Percentiles rank a stretch among this genome's conserved stretches.
These are phyloP conservation scores for Xylariaceae sp. DNA, from an alignment of 2,329 filamentous ascomycete genomes.

Conservation along the genomic window DNA sequence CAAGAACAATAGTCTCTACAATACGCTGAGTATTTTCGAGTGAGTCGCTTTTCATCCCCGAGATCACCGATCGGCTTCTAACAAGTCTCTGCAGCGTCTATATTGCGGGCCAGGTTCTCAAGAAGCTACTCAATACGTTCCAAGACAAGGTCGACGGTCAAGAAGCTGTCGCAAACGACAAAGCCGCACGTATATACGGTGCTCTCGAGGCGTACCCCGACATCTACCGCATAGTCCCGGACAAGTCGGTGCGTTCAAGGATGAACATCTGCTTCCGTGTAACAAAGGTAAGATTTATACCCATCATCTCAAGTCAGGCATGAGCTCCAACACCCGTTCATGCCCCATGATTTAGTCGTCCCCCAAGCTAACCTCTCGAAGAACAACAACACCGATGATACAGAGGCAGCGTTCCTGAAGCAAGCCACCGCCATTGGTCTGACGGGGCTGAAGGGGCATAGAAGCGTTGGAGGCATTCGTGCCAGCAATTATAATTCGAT, in stretches of 20 bases:
- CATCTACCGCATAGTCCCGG: constrained; percentile 73
- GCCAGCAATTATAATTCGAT: constrained; percentile 90
- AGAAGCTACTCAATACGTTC: constrained; percentile 63
- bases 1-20: constrained; percentile 94
- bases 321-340: too few species aligned
- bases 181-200: constrained; percentile 72
- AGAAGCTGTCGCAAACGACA: constrained; percentile 66
- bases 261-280: constrained; percentile 97
- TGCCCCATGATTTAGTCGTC: too few species aligned
- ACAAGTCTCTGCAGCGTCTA: constrained; percentile 60
- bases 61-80: not conserved
- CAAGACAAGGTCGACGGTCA: constrained; percentile 72
- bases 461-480: constrained; percentile 80
- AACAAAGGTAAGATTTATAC: constrained; percentile 34
- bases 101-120: constrained; percentile 84
- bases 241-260: constrained; percentile 69
- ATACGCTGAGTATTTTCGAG: constrained; percentile 91
- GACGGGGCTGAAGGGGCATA: constrained; percentile 82
- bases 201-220: constrained; percentile 69
- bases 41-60: constrained; percentile 29
- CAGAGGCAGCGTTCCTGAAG: constrained; percentile 77
- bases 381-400: constrained; percentile 57
- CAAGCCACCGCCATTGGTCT: constrained; percentile 65
- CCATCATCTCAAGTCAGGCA: not conserved
- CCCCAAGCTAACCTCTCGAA: constrained; percentile 3